Conservation (phyloP, 306 rosid species). For the Leucaena leucocephala region DNA sequence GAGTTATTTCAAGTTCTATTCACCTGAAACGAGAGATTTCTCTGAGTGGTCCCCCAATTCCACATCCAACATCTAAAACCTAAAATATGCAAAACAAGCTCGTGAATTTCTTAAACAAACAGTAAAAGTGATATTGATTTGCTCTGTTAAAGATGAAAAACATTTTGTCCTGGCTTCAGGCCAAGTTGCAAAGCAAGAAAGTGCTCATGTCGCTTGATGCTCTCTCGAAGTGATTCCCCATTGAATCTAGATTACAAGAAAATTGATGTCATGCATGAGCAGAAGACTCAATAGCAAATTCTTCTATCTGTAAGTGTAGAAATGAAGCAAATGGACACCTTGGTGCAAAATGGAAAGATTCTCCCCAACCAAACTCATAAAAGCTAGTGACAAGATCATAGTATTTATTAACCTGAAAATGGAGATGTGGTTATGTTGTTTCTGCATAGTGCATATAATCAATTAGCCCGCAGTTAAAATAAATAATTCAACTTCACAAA, state of each 20-base stretch:
- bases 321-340: conserved; percentile 53
- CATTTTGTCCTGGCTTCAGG: conserved; percentile 87
- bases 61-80: conserved; percentile 98
- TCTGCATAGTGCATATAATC: background rate
- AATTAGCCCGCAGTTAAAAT: background rate
- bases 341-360: conserved; percentile 93
- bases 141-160: conserved; percentile 38
- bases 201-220: conserved; percentile 94
- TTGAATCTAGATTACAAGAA: conserved; percentile 62
- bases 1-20: background rate
- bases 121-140: conserved; percentile 10
- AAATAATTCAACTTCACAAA: conserved; percentile 8
- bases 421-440: conserved; percentile 8
- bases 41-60: conserved; percentile 93
- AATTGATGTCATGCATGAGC: conserved; percentile 11
- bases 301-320: conserved; percentile 16
- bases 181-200: conserved; percentile 88
- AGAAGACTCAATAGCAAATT: background rate
- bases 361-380: conserved; percentile 99
- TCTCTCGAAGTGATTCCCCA: conserved; percentile 88
- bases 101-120: conserved; percentile 13
- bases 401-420: conserved; percentile 86
- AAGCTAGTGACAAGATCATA: conserved; percentile 94
- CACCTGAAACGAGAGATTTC: conserved; percentile 93
- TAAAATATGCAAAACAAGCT: conserved; percentile 24